Evolutionary conservation across 75 land plant species (phyloP).

Genomic region (Sequoiadendron giganteum): DNA sequence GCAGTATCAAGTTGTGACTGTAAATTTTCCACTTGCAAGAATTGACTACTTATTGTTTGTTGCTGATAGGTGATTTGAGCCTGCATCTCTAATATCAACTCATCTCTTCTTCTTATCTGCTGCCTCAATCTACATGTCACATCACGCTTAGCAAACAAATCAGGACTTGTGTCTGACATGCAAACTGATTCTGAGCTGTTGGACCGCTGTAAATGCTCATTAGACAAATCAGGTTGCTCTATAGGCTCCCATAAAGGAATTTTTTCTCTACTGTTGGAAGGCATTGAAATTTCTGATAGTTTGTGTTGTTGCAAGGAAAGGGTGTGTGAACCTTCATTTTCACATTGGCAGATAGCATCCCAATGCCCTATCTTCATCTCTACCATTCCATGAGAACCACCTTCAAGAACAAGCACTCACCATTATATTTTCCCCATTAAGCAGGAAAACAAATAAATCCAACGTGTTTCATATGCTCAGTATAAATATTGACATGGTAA

Average conservation of each 20-base stretch:
- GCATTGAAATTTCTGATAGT: conserved; percentile 4
- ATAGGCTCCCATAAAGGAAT: conserved; percentile 51
- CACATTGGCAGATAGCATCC: conserved; percentile 22
- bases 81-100: conserved; percentile 83
- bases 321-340: neutral
- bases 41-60: conserved; percentile 41
- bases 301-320: neutral
- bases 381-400: conserved; percentile 16
- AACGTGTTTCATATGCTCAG: neutral
- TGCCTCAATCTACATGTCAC: conserved; percentile 68
- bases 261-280: conserved; percentile 19
- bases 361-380: conserved; percentile 23
- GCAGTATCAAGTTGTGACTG: conserved; percentile 61
- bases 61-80: conserved; percentile 66
- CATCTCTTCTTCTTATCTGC: conserved; percentile 81
- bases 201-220: conserved; percentile 44
- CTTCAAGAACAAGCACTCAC: conserved; percentile 20
- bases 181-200: conserved; percentile 66
- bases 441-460: neutral
- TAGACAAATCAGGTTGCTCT: conserved; percentile 51
- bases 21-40: conserved; percentile 50
- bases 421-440: neutral
- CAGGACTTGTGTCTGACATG: conserved; percentile 72
- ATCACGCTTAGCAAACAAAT: conserved; percentile 63
- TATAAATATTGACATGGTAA: neutral